Evolutionary conservation across 345 rosid species (phyloP).

Genomic region (Citrus trifoliata): DNA sequence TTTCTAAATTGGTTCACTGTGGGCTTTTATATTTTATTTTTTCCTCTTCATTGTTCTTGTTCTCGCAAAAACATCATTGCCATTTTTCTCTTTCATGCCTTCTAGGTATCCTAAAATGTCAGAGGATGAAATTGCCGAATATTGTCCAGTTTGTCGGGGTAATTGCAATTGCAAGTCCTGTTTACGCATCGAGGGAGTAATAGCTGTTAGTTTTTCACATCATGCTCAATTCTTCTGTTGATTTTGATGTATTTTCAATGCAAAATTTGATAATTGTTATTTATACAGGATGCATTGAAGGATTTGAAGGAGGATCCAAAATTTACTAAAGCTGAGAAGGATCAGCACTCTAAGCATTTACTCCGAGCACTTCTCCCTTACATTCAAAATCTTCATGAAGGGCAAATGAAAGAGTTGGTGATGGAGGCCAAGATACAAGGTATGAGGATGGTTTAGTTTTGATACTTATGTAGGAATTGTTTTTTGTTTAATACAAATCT

Average conservation of each 20-base stretch:
- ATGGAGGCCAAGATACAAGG: slow-evolving; percentile 34
- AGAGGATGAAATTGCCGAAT: slow-evolving; percentile 37
- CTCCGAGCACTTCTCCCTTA: slow-evolving; percentile 30
- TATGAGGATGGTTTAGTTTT: slow-evolving; percentile 14
- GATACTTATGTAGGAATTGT: neutral
- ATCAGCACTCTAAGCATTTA: slow-evolving; percentile 28
- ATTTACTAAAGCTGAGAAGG: slow-evolving; percentile 3
- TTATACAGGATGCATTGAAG: slow-evolving; percentile 18
- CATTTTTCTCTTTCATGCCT: neutral
- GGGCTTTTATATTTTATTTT: neutral
- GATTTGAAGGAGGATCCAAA: neutral
- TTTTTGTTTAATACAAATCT: neutral
- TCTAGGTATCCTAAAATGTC: slow-evolving; percentile 50
- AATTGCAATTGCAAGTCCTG: slow-evolving; percentile 71
- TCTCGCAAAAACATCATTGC: neutral
- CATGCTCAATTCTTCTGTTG: neutral
- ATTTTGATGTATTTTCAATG: neutral
- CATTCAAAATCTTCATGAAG: slow-evolving; percentile 25
- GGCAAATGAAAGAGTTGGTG: slow-evolving; percentile 34
- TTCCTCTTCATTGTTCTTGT: neutral
- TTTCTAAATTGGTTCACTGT: neutral
- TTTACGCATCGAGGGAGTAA: slow-evolving; percentile 38
- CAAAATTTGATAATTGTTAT: neutral
- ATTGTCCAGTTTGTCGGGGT: slow-evolving; percentile 48
- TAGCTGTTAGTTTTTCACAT: slow-evolving; percentile 29